Percentiles rank a stretch among this genome's conserved stretches.
Conservation (phyloP, 805 yeast genomes). For the Wickerhamiella qilinensis region DNA sequence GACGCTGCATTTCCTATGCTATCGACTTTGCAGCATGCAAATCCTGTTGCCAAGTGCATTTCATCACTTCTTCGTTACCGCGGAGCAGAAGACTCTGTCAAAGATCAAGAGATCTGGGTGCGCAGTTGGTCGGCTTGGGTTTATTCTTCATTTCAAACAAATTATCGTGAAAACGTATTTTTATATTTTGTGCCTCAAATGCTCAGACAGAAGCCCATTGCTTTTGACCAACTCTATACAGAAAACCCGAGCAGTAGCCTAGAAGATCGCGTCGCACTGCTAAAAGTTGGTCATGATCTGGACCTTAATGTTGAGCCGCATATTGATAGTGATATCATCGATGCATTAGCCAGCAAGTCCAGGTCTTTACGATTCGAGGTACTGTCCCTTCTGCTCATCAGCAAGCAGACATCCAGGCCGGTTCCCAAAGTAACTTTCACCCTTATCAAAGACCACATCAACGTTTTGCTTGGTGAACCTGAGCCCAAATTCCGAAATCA, state of each 20-base stretch:
- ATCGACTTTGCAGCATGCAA: slow-evolving; percentile 5
- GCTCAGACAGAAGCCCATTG: slow-evolving; percentile 3
- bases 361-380: slow-evolving; percentile 32
- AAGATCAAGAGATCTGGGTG: slow-evolving; percentile 2
- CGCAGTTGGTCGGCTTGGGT: slow-evolving; percentile 4
- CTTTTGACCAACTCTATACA: slow-evolving; percentile 2
- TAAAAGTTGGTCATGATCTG: slow-evolving; percentile 5
- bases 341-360: slow-evolving; percentile 1
- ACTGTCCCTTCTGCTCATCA: slow-evolving; percentile 42
- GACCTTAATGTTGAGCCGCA: slow-evolving; percentile 2
- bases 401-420: slow-evolving; percentile 45
- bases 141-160: slow-evolving; percentile 1
- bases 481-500: slow-evolving; percentile 55
- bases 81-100: background rate
- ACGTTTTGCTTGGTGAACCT: slow-evolving; percentile 42
- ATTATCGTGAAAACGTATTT: slow-evolving; percentile 6
- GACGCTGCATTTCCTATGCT: slow-evolving; percentile 2
- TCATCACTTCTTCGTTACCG: slow-evolving; percentile 4
- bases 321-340: background rate
- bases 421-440: slow-evolving; percentile 32
- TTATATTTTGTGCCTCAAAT: slow-evolving; percentile 5
- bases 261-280: slow-evolving; percentile 5
- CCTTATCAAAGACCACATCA: slow-evolving; percentile 29
- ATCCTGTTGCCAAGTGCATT: slow-evolving; percentile 6
- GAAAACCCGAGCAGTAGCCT: background rate